These are phyloP conservation scores for Talaromyces sp. DNA, from an alignment of 2,329 filamentous ascomycete genomes.

Conservation along the genomic window DNA sequence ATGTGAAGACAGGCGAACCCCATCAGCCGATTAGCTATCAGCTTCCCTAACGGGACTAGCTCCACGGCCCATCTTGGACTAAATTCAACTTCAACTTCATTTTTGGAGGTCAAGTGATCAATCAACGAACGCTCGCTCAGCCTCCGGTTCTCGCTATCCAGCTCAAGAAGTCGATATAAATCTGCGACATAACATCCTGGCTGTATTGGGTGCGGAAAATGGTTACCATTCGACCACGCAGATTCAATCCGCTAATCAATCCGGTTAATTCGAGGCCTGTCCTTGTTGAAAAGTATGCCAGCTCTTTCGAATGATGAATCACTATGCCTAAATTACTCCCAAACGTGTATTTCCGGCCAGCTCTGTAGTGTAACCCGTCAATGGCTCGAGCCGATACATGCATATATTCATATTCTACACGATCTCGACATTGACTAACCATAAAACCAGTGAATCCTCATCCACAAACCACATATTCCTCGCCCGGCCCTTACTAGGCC, in stretches of 20 bases:
- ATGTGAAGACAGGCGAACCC: background rate
- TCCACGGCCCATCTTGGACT: background rate
- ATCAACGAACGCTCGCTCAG: background rate
- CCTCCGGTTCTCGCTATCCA: no score
- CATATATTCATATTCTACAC: conserved; percentile 9
- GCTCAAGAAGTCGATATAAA: background rate
- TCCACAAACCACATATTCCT: conserved; percentile 48
- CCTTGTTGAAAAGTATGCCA: conserved; percentile 47
- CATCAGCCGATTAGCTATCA: background rate
- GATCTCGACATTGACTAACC: background rate
- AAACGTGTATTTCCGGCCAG: background rate
- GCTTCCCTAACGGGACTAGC: background rate
- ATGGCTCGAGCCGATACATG: background rate
- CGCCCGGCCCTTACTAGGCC: conserved; percentile 55
- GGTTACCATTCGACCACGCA: conserved; percentile 22
- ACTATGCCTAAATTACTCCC: background rate
- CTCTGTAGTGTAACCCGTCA: background rate
- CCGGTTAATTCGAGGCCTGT: conserved; percentile 52
- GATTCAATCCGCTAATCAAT: conserved; percentile 54
- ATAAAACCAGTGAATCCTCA: conserved; percentile 30
- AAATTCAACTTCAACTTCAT: background rate
- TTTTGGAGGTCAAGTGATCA: background rate
- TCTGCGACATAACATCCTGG: background rate
- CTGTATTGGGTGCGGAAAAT: background rate
- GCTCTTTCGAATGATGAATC: background rate